phyloP scores from a whole-genome alignment of 768 basidiomycete species.

The Sistotremastrum suecicum region DNA sequence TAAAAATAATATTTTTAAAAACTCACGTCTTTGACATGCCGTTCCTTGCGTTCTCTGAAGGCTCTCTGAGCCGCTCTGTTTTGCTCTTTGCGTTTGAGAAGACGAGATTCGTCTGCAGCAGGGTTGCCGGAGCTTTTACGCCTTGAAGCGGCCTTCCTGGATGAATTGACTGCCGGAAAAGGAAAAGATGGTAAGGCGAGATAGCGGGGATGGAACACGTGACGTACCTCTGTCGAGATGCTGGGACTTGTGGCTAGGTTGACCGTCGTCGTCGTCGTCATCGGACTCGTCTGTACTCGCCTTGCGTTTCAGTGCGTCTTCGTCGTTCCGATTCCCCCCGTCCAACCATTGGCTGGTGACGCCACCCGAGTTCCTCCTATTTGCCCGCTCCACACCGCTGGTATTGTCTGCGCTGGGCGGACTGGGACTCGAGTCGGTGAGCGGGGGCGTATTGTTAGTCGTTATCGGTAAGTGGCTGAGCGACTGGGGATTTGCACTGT shows the following conservation, averaged over 20 bases:
- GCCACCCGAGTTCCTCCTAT: constrained; percentile 9
- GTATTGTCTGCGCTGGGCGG: constrained; percentile 37
- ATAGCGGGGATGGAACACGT: background rate
- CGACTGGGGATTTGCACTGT: constrained; percentile 35
- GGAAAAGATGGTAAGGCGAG: constrained; percentile 5
- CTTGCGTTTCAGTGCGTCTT: constrained; percentile 58
- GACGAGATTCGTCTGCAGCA: constrained; percentile 46
- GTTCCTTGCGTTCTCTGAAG: constrained; percentile 94
- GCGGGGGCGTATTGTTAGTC: constrained; percentile 43
- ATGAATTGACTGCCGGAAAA: background rate
- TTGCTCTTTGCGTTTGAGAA: constrained; percentile 89
- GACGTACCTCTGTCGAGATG: constrained; percentile 30
- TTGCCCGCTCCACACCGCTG: too few species aligned
- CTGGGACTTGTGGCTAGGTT: constrained; percentile 51
- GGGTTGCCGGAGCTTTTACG: constrained; percentile 28
- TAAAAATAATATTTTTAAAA: background rate
- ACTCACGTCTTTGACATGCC: constrained; percentile 91
- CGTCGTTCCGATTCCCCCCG: constrained; percentile 28
- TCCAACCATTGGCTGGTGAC: constrained; percentile 17
- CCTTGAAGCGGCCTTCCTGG: constrained; percentile 14
- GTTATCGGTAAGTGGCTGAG: constrained; percentile 36
- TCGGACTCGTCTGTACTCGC: constrained; percentile 28
- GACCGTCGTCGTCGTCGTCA: constrained; percentile 44
- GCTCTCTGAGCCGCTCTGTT: constrained; percentile 95
- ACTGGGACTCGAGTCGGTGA: constrained; percentile 68